phyloP scores from a whole-genome alignment of 2,329 filamentous ascomycete species.

The Alternaria infectoria region DNA sequence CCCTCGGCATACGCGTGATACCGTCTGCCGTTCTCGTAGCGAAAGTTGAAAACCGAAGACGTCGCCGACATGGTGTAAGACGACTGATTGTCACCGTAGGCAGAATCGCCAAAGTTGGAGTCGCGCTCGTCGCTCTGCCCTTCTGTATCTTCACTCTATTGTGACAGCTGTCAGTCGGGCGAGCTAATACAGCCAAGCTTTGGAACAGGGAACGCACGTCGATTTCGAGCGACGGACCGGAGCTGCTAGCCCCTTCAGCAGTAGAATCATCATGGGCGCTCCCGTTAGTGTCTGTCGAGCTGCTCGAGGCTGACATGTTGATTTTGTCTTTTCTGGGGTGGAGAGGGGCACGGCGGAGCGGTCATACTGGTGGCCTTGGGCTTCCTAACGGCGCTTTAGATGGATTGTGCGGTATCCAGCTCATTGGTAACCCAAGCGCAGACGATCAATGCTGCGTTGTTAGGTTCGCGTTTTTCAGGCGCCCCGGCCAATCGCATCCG shows the following conservation, averaged over 20 bases:
- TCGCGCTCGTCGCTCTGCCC: slow-evolving; percentile 36
- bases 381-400: slow-evolving; percentile 7
- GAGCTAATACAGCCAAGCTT: slow-evolving; percentile 5
- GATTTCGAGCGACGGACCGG: slow-evolving; percentile 34
- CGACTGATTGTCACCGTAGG: slow-evolving; percentile 6
- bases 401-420: slow-evolving; percentile 3
- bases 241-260: slow-evolving; percentile 29
- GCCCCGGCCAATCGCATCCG: slow-evolving; percentile 14
- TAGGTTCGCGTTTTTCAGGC: slow-evolving; percentile 7
- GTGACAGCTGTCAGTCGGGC: slow-evolving; percentile 17
- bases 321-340: neutral
- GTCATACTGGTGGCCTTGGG: neutral
- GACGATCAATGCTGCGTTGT: slow-evolving; percentile 12
- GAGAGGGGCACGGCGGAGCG: neutral
- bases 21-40: slow-evolving; percentile 39
- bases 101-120: slow-evolving; percentile 32
- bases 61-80: slow-evolving; percentile 40
- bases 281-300: neutral
- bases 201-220: slow-evolving; percentile 27
- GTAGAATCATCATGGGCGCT: neutral
- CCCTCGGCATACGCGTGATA: slow-evolving; percentile 42
- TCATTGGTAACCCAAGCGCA: slow-evolving; percentile 10
- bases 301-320: slow-evolving; percentile 5
- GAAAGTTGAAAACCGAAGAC: slow-evolving; percentile 38
- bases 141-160: slow-evolving; percentile 3